Conservation (phyloP, 805 yeast species). For the Teunomyces cretensis region DNA sequence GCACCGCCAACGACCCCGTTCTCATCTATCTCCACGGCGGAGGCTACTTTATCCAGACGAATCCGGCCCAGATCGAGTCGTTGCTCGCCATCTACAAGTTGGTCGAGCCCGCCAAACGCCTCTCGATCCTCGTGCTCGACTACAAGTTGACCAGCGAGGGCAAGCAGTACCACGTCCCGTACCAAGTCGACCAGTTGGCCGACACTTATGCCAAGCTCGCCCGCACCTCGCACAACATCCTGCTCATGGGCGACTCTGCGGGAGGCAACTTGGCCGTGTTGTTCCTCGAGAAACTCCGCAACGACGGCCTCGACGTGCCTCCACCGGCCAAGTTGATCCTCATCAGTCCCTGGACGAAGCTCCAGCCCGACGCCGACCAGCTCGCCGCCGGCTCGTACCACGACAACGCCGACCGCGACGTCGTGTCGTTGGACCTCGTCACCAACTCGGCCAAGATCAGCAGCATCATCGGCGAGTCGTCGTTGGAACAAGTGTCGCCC, state of each 20-base stretch:
- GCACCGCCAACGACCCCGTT: slow-evolving; percentile 26
- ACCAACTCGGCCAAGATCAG: background rate
- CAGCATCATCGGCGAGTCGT: slow-evolving; percentile 11
- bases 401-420: slow-evolving; percentile 22
- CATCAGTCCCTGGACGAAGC: slow-evolving; percentile 40
- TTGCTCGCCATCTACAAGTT: slow-evolving; percentile 28
- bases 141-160: slow-evolving; percentile 29
- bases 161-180: slow-evolving; percentile 22
- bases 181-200: slow-evolving; percentile 30
- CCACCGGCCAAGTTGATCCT: slow-evolving; percentile 28
- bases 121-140: slow-evolving; percentile 24
- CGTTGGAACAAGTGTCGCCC: slow-evolving; percentile 20
- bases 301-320: slow-evolving; percentile 8
- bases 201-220: slow-evolving; percentile 23
- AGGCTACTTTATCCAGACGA: slow-evolving; percentile 33
- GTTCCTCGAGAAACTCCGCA: slow-evolving; percentile 28
- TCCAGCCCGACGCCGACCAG: slow-evolving; percentile 21
- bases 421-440: slow-evolving; percentile 1
- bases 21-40: slow-evolving; percentile 42
- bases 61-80: slow-evolving; percentile 29
- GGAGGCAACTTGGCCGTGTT: slow-evolving; percentile 39
- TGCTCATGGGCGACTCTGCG: slow-evolving; percentile 43
- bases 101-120: slow-evolving; percentile 20
- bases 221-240: slow-evolving; percentile 22
- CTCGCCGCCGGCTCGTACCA: slow-evolving; percentile 32